phyloP scores from a whole-genome alignment of 2,329 filamentous ascomycete species.

The Fusarium nodosum region DNA sequence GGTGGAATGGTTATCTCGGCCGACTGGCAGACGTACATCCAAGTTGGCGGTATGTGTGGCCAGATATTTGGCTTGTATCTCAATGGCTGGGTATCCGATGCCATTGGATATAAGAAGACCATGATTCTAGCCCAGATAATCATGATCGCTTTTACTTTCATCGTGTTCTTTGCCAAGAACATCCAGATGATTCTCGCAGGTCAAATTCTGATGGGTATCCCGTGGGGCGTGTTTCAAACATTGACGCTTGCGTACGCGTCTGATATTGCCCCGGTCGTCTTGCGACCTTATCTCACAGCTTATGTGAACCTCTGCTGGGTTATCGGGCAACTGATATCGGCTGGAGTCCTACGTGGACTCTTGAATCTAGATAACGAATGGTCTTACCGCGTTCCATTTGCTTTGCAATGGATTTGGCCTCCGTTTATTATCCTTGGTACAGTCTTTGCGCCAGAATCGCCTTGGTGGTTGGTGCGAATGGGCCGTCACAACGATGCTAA shows the following conservation, averaged over 20 bases:
- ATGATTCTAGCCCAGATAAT: constrained; percentile 66
- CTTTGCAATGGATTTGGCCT: constrained; percentile 64
- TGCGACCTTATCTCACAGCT: constrained; percentile 63
- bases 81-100: constrained; percentile 73
- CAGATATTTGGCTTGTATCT: constrained; percentile 73
- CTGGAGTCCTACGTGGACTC: constrained; percentile 60
- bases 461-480: constrained; percentile 62
- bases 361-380: constrained; percentile 57
- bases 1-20: constrained; percentile 44
- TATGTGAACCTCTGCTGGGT: constrained; percentile 66
- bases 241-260: constrained; percentile 72
- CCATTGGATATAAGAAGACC: constrained; percentile 71
- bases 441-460: constrained; percentile 62
- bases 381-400: constrained; percentile 64
- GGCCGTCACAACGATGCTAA: constrained; percentile 40
- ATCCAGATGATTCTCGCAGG: constrained; percentile 67
- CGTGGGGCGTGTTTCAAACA: constrained; percentile 67
- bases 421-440: constrained; percentile 59
- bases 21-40: constrained; percentile 54
- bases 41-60: constrained; percentile 63
- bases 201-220: constrained; percentile 70
- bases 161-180: constrained; percentile 71
- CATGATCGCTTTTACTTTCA: constrained; percentile 67
- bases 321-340: constrained; percentile 61
- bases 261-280: constrained; percentile 73